Evolutionary conservation across 495 filamentous ascomycete genomes (phyloP).

Genomic region (Podospora conica): DNA sequence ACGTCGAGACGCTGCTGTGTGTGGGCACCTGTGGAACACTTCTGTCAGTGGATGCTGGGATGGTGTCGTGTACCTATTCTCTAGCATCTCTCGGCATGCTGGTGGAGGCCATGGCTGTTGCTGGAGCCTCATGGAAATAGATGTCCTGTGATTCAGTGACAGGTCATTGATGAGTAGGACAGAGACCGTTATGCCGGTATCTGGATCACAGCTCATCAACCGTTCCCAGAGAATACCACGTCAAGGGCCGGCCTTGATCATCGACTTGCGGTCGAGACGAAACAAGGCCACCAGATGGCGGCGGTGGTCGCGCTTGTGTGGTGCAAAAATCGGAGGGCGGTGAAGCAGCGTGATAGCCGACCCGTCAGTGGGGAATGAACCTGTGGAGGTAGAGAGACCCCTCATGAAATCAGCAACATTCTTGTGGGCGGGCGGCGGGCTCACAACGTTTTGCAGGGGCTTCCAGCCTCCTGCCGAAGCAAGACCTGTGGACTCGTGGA

Average conservation of each 20-base stretch:
- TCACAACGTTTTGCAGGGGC: not conserved
- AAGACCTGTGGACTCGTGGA: constrained; percentile 2
- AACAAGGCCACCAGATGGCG: not conserved
- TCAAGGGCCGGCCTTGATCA: not conserved
- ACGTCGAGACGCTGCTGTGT: not conserved
- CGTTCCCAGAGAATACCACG: not conserved
- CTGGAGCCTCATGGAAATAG: not conserved
- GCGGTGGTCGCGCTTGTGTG: not conserved
- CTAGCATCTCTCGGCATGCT: not conserved
- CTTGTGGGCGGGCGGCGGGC: not conserved
- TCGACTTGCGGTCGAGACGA: not conserved
- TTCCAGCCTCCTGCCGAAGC: not conserved
- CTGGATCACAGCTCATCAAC: not conserved
- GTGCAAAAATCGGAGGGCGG: not conserved
- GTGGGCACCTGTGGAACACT: constrained; percentile 6
- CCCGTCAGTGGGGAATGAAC: not conserved
- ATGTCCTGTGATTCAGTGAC: not conserved
- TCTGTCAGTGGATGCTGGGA: constrained; percentile 5
- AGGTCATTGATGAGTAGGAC: not conserved
- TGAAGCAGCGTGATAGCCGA: not conserved
- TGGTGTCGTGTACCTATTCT: not conserved
- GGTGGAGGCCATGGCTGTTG: not conserved
- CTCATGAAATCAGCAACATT: not conserved
- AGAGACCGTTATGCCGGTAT: not conserved
- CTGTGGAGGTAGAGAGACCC: not conserved